Percentiles rank a stretch among this genome's conserved stretches.
Conservation (phyloP, 352 stramenopile species). For the Albugo candida region DNA sequence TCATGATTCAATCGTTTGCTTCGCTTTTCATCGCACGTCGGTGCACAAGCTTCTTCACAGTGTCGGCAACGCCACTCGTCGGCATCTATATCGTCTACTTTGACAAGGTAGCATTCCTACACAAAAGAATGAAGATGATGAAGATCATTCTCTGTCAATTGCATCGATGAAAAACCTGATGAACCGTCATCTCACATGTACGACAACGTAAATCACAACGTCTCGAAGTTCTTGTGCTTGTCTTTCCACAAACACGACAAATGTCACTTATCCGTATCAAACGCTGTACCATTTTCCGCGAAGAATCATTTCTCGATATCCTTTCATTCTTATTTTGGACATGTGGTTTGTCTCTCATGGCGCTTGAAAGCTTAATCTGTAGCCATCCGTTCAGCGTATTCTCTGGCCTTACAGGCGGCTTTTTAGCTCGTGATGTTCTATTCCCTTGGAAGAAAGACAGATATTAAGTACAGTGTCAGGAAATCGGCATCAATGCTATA, state of each 20-base stretch:
- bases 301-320: not conserved
- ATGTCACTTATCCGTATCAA: conserved; percentile 46
- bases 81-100: conserved; percentile 15
- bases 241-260: conserved; percentile 38
- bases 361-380: not conserved
- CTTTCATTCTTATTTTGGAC: conserved; percentile 7
- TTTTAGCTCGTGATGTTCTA: not conserved
- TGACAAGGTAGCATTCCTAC: conserved; percentile 33
- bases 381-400: not conserved
- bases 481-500: too few species aligned
- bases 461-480: too few species aligned
- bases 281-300: conserved; percentile 41
- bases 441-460: too few species aligned
- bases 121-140: not conserved
- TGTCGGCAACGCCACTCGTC: conserved; percentile 33
- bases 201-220: conserved; percentile 41
- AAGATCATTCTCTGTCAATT: not conserved
- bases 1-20: conserved; percentile 1
- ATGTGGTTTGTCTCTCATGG: not conserved
- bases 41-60: conserved; percentile 27
- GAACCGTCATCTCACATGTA: conserved; percentile 43
- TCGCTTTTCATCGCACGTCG: conserved; percentile 6
- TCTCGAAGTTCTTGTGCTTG: conserved; percentile 22
- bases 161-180: conserved; percentile 16
- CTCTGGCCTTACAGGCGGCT: not conserved